phyloP scores from a whole-genome alignment of 345 rosid genomes.

The Populus simonii region DNA sequence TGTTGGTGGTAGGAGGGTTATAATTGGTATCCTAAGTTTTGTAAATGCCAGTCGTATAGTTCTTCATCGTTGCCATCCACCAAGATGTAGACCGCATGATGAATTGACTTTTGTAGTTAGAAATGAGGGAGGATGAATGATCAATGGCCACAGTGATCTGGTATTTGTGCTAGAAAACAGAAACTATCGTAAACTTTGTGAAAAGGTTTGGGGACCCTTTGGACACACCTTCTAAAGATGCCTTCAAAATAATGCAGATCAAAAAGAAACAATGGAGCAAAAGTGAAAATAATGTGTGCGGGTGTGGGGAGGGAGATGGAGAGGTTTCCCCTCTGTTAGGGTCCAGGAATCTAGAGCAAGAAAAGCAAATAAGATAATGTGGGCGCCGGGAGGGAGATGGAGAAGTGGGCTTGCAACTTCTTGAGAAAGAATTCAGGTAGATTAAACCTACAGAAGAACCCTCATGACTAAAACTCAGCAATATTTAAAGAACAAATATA shows the following conservation, averaged over 20 bases:
- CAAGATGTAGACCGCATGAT: neutral
- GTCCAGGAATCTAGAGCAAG: neutral
- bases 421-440: neutral
- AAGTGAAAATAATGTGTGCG: too few relatives aligned
- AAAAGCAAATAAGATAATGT: neutral
- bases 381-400: too few relatives aligned
- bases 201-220: constrained; percentile 7
- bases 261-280: neutral
- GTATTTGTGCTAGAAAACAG: neutral
- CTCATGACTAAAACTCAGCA: neutral
- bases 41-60: neutral
- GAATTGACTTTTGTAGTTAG: neutral
- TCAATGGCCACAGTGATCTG: neutral
- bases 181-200: neutral
- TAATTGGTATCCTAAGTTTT: neutral
- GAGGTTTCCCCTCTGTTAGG: neutral
- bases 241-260: neutral
- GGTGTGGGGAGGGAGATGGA: too few relatives aligned
- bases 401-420: too few relatives aligned
- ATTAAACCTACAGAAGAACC: neutral
- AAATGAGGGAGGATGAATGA: neutral
- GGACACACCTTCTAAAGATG: constrained; percentile 7
- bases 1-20: neutral
- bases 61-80: neutral
- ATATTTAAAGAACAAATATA: neutral